These are phyloP conservation scores for Euphorbia celastroides DNA, from an alignment of 441 rosid genomes.

Conservation along the genomic window DNA sequence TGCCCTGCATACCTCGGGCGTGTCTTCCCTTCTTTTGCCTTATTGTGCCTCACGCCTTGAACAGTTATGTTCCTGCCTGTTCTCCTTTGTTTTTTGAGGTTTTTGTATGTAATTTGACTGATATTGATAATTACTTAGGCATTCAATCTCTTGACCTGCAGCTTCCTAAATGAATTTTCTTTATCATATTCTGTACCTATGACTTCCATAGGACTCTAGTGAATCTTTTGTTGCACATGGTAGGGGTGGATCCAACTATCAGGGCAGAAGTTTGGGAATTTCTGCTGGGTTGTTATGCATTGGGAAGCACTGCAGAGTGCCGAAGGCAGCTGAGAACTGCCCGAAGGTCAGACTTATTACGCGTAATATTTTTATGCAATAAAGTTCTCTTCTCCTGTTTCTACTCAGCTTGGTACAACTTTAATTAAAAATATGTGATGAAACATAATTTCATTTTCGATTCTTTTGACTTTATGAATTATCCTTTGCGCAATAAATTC, in stretches of 20 bases:
- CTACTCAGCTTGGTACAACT: constrained; percentile 12
- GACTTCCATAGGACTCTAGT: constrained; percentile 8
- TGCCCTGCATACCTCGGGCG: too few relatives aligned
- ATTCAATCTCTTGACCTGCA: background rate
- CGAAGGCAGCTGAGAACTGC: constrained; percentile 70
- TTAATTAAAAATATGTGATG: constrained; percentile 7
- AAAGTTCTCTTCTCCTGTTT: constrained; percentile 1
- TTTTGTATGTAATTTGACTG: background rate
- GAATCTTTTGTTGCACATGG: constrained; percentile 27
- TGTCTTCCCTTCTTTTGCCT: too few relatives aligned
- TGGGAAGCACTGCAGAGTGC: constrained; percentile 74
- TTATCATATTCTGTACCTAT: background rate
- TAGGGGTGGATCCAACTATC: constrained; percentile 95
- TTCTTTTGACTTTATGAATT: background rate
- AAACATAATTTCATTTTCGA: background rate
- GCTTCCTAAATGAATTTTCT: background rate
- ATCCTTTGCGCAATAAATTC: background rate
- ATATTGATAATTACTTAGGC: background rate
- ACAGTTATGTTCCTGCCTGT: background rate
- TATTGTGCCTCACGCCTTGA: too few relatives aligned
- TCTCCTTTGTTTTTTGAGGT: background rate
- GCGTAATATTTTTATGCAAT: background rate
- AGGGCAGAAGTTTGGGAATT: constrained; percentile 99
- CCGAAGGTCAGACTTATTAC: constrained; percentile 49
- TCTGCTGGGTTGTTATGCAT: constrained; percentile 87